phyloP scores from a whole-genome alignment of 1,284 basidiomycete genomes.

The Sanghuangporus sanghuang region DNA sequence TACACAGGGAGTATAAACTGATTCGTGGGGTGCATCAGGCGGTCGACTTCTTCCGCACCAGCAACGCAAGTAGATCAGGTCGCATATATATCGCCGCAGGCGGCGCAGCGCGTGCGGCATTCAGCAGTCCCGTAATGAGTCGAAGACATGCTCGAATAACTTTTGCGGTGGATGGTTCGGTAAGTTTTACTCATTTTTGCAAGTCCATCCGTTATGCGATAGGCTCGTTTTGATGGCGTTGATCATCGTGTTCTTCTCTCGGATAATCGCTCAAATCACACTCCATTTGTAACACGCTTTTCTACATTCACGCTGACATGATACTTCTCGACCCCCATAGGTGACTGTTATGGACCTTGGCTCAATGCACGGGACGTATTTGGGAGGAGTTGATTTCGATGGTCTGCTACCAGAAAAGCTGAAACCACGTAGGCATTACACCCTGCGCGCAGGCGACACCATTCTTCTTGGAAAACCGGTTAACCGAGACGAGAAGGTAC shows the following conservation, averaged over 20 bases:
- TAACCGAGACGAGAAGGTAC: conserved; percentile 8
- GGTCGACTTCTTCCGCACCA: conserved; percentile 14
- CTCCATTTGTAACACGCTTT: background rate
- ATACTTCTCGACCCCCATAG: background rate
- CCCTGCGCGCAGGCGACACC: conserved; percentile 5
- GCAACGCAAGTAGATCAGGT: background rate
- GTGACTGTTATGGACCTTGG: conserved; percentile 11
- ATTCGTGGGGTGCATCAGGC: background rate
- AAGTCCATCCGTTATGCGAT: background rate
- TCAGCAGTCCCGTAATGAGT: conserved; percentile 18
- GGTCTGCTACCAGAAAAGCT: background rate
- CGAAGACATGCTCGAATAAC: conserved; percentile 14
- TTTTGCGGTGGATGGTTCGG: conserved; percentile 9
- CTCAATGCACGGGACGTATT: conserved; percentile 15
- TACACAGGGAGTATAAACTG: conserved; percentile 2
- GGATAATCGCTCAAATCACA: background rate
- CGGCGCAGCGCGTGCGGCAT: conserved; percentile 9
- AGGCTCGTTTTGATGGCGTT: background rate
- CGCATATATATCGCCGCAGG: background rate
- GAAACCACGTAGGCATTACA: conserved; percentile 2
- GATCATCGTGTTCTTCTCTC: background rate
- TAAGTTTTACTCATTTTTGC: background rate
- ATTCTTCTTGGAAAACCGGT: conserved; percentile 12
- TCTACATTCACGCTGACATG: background rate
- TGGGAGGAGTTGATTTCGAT: background rate